phyloP scores from a whole-genome alignment of 495 filamentous ascomycete genomes.

The Aspergillus nidulans region DNA sequence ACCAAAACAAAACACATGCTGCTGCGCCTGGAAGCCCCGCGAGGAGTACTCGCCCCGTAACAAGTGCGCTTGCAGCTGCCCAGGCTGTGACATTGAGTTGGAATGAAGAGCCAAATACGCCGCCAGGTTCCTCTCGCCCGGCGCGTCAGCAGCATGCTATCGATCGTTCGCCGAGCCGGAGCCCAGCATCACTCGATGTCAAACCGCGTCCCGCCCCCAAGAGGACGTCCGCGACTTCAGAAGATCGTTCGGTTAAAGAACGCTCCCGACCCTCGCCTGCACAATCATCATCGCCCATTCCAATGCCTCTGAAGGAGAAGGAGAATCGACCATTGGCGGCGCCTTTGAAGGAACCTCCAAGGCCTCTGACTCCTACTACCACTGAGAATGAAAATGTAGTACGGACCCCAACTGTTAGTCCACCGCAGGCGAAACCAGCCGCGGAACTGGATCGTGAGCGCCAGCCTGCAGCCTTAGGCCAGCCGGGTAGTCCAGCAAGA shows the following conservation, averaged over 20 bases:
- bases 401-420: conserved; percentile 13
- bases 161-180: conserved; percentile 3
- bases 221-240: conserved; percentile 59
- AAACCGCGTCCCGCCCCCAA: conserved; percentile 33
- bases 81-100: conserved; percentile 23
- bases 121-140: conserved; percentile 10
- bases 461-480: conserved; percentile 18
- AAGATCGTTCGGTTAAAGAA: conserved; percentile 53
- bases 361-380: conserved; percentile 14
- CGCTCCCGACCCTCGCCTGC: conserved; percentile 16
- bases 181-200: background rate
- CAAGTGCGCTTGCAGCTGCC: conserved; percentile 34
- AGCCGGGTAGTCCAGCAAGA: conserved; percentile 59
- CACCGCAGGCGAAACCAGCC: conserved; percentile 13
- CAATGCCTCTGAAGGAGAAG: no score
- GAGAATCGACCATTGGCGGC: background rate
- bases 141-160: background rate
- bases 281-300: background rate
- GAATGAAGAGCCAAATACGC: conserved; percentile 9
- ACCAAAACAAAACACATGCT: conserved; percentile 47
- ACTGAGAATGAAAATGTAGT: conserved; percentile 8
- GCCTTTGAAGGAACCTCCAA: conserved; percentile 14
- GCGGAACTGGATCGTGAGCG: conserved; percentile 5
- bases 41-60: conserved; percentile 35
- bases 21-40: conserved; percentile 31